phyloP scores from a whole-genome alignment of 495 filamentous ascomycete genomes.

The Tuber borchii region DNA sequence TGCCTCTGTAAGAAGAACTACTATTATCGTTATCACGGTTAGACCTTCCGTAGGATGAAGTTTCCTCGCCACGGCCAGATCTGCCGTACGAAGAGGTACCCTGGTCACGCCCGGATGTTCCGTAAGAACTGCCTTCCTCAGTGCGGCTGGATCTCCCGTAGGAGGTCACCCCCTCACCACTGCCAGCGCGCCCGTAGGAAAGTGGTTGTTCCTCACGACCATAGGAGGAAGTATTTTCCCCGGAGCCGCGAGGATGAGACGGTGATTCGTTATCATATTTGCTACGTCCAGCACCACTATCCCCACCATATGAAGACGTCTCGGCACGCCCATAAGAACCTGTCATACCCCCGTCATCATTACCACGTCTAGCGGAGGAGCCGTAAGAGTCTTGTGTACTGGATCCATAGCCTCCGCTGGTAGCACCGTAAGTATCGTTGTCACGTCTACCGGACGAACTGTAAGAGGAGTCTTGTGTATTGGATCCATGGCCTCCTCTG shows the following conservation, averaged over 20 bases:
- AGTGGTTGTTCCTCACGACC: slow-evolving; percentile 11
- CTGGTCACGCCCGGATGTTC: not conserved
- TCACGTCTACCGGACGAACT: not conserved
- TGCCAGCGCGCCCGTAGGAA: not conserved
- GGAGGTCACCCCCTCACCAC: not conserved
- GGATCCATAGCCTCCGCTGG: not conserved
- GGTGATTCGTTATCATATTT: not conserved
- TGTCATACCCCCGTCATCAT: slow-evolving; percentile 15
- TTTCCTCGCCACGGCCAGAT: slow-evolving; percentile 3
- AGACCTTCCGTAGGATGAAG: slow-evolving; percentile 9
- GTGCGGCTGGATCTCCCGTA: not conserved
- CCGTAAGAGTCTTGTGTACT: slow-evolving; percentile 17
- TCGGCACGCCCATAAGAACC: slow-evolving; percentile 13
- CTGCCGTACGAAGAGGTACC: not conserved
- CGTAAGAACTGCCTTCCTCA: not conserved
- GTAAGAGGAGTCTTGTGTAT: not conserved
- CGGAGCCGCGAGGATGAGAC: not conserved
- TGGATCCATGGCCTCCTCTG: no score
- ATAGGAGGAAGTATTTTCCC: slow-evolving; percentile 12
- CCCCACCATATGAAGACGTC: slow-evolving; percentile 8
- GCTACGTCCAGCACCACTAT: not conserved
- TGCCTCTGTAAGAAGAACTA: slow-evolving; percentile 6
- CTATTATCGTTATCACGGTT: slow-evolving; percentile 7
- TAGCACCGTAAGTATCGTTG: not conserved
- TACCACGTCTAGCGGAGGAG: slow-evolving; percentile 14